Percentiles rank a stretch among this genome's conserved stretches.
Conservation (phyloP, 177 flowering plant genomes). For the Vitis hybrid region DNA sequence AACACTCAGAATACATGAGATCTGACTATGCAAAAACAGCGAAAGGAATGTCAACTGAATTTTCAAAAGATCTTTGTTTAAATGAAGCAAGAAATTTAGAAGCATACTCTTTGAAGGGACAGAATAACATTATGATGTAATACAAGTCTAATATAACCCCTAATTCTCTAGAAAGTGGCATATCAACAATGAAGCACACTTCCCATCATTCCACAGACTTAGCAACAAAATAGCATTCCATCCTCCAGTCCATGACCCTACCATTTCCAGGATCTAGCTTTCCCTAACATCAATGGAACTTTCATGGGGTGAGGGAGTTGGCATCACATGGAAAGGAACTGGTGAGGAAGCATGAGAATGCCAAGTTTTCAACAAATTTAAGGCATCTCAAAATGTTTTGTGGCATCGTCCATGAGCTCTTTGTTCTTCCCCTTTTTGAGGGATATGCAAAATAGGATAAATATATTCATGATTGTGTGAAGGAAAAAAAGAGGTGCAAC, state of each 20-base stretch:
- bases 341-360: neutral
- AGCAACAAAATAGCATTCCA: too few relatives aligned
- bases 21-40: neutral
- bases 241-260: neutral
- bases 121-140: too few relatives aligned
- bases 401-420: neutral
- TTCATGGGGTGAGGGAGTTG: neutral
- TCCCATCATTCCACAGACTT: too few relatives aligned
- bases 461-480: too few relatives aligned
- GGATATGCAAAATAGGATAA: neutral
- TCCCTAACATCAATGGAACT: neutral
- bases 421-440: neutral
- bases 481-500: too few relatives aligned
- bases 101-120: too few relatives aligned
- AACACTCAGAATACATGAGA: neutral
- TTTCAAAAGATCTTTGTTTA: neutral
- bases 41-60: neutral
- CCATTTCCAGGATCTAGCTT: neutral
- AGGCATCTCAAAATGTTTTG: neutral
- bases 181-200: too few relatives aligned
- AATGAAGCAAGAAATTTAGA: neutral
- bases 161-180: too few relatives aligned
- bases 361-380: neutral
- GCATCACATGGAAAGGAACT: conserved; percentile 2
- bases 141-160: too few relatives aligned